Percentiles rank a stretch among this genome's conserved stretches.
Conservation (phyloP, 2,329 filamentous ascomycete genomes). For the Colletotrichum chlorophyti region DNA sequence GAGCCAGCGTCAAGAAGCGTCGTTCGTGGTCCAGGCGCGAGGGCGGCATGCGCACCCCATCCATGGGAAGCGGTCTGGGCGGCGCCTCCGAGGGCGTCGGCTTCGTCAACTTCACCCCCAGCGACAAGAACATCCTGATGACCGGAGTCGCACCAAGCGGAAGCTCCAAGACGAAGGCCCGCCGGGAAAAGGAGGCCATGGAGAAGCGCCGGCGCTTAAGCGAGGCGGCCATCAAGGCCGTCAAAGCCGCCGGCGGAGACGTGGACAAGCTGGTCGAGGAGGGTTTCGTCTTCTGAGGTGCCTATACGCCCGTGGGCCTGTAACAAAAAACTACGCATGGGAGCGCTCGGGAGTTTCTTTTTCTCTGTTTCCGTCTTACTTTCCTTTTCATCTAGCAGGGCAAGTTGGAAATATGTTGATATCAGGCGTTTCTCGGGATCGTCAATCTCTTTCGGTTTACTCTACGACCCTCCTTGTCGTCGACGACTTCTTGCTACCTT, state of each 20-base stretch:
- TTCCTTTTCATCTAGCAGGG: neutral
- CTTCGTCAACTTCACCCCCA: conserved; percentile 91
- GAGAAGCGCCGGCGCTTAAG: conserved; percentile 76
- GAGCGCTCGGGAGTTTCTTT: conserved; percentile 12
- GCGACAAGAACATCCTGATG: conserved; percentile 80
- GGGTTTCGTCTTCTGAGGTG: conserved; percentile 50
- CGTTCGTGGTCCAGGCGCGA: conserved; percentile 40
- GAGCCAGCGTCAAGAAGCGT: conserved; percentile 46
- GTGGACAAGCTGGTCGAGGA: conserved; percentile 59
- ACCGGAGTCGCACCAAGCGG: conserved; percentile 91
- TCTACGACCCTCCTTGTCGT: neutral
- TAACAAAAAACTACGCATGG: conserved; percentile 2
- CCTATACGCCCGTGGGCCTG: neutral
- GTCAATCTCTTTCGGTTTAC: conserved; percentile 6
- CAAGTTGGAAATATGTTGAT: conserved; percentile 7
- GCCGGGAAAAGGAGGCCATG: conserved; percentile 84
- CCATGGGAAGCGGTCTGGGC: conserved; percentile 35
- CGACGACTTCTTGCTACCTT: neutral
- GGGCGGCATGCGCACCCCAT: conserved; percentile 34
- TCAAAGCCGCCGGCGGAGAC: conserved; percentile 75
- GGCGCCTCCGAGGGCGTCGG: conserved; percentile 48
- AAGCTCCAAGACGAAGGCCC: conserved; percentile 91
- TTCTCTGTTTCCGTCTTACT: neutral
- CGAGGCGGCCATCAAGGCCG: conserved; percentile 72
- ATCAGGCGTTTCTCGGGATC: conserved; percentile 14